These are phyloP conservation scores for Dactylellina leptospora DNA, from an alignment of 2,329 filamentous ascomycete species.

Conservation along the genomic window DNA sequence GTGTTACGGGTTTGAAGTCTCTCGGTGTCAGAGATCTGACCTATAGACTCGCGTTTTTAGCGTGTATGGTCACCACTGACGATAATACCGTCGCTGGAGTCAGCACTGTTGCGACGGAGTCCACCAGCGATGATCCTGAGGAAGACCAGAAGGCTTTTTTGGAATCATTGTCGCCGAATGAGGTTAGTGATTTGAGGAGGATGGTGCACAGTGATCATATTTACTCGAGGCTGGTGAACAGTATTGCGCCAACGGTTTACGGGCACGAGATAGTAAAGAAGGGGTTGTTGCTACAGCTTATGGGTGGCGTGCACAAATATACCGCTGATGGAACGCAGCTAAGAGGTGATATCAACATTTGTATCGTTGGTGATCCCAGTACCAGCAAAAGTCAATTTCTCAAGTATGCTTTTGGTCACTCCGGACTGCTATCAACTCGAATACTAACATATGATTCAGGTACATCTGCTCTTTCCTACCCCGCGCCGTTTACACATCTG, in stretches of 20 bases:
- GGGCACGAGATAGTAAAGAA: slow-evolving; percentile 98
- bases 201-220: slow-evolving; percentile 98
- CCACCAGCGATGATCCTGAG: slow-evolving; percentile 52
- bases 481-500: slow-evolving; percentile 94
- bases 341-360: slow-evolving; percentile 98
- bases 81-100: slow-evolving; percentile 77
- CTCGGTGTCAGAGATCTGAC: slow-evolving; percentile 94
- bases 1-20: slow-evolving; percentile 86
- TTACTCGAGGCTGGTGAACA: slow-evolving; percentile 89
- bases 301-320: slow-evolving; percentile 92
- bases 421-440: too few species aligned
- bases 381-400: slow-evolving; percentile 98
- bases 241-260: slow-evolving; percentile 94
- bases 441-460: slow-evolving; percentile 67
- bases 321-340: slow-evolving; percentile 95
- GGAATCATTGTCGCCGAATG: slow-evolving; percentile 80
- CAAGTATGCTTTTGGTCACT: slow-evolving; percentile 65
- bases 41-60: slow-evolving; percentile 93
- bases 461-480: slow-evolving; percentile 98
- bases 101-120: slow-evolving; percentile 76
- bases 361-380: slow-evolving; percentile 94
- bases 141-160: slow-evolving; percentile 78
- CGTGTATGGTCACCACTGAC: slow-evolving; percentile 94
- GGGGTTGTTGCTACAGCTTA: slow-evolving; percentile 88
- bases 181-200: slow-evolving; percentile 88